Base-by-base conservation (phyloP, 2,329 filamentous ascomycete species). In the Aspergillus phoenicis region DNA sequence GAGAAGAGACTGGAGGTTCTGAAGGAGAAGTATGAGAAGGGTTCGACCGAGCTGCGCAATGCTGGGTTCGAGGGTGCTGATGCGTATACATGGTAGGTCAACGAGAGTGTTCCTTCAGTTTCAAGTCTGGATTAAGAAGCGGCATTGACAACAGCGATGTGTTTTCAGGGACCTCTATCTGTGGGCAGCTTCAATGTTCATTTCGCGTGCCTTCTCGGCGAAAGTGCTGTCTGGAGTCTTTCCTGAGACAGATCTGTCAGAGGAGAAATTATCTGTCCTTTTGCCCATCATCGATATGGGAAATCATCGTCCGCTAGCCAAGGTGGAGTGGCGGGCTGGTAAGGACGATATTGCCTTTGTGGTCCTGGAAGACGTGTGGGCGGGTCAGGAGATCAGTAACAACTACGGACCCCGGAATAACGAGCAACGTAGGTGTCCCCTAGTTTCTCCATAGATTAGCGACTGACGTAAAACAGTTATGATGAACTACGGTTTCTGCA, bases 381-480 rank as follows among this genome's bases (percentile, higher is more conserved):
- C 84, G 0, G 86, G 87, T 0, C 73, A 85, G 30, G 80, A 84
- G 64, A 75, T 84, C 24, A 88, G 82, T 68, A 91, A 91, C 77
- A 91, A 91, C 72, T 93, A 93, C 70, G 89, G 89, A 30, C 76
- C 80, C n/a, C 90, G 91, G 74, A 90, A 89, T 6, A 93, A 92
- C 68, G 89, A 88, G 61, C 88, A 91, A 76, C 77, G 80, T 77
- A 62, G 51, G 76, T 63, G 28, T 43, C 13, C n/a, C n/a, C n/a
- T n/a, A n/a, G n/a, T 28, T 24, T 33, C 13, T 48, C 36, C 49
- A 24, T 4, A 17, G 10, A n/a, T 11, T 53, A 6, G 17, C 47
- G 2, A 49, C 33, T 65, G 47, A 59, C 38, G n/a, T 3, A 51
- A 7, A 33, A 6, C 47, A 79, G 77, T 79, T 59, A 75, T 81